Evolutionary conservation across 164 flowering plant genomes (phyloP).

Genomic region (Buxus sempervirens): DNA sequence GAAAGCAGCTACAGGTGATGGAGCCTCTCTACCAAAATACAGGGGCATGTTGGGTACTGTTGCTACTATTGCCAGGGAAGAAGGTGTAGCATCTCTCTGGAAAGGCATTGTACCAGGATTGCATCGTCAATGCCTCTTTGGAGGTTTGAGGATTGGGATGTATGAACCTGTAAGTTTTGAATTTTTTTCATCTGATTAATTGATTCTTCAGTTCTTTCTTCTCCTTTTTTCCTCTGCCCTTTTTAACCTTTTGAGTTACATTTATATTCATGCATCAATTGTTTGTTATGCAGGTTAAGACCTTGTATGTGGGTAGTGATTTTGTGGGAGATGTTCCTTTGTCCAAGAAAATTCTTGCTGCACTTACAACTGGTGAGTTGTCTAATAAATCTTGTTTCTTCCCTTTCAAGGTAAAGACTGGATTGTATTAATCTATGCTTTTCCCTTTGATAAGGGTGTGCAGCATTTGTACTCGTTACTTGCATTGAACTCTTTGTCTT

Average conservation of each 20-base stretch:
- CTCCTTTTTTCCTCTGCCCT: too few species aligned
- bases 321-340: constrained; percentile 71
- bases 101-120: constrained; percentile 90
- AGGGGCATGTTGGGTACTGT: constrained; percentile 81
- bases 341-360: constrained; percentile 76
- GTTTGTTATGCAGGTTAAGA: constrained; percentile 57
- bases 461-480: not conserved
- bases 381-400: not conserved
- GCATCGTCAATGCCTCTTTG: constrained; percentile 87
- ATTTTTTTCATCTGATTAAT: not conserved
- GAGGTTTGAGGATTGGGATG: constrained; percentile 88
- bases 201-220: not conserved
- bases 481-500: not conserved
- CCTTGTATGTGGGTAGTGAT: constrained; percentile 57
- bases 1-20: constrained; percentile 52
- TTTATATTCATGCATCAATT: not conserved
- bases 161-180: constrained; percentile 75
- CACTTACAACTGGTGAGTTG: constrained; percentile 70
- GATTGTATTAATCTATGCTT: not conserved
- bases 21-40: constrained; percentile 54
- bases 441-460: not conserved
- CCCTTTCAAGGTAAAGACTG: not conserved
- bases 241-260: too few species aligned
- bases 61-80: constrained; percentile 83
- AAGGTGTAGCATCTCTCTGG: constrained; percentile 84